These are phyloP conservation scores for Xylariaceae sp. DNA, from an alignment of 2,329 filamentous ascomycete species.

Conservation along the genomic window DNA sequence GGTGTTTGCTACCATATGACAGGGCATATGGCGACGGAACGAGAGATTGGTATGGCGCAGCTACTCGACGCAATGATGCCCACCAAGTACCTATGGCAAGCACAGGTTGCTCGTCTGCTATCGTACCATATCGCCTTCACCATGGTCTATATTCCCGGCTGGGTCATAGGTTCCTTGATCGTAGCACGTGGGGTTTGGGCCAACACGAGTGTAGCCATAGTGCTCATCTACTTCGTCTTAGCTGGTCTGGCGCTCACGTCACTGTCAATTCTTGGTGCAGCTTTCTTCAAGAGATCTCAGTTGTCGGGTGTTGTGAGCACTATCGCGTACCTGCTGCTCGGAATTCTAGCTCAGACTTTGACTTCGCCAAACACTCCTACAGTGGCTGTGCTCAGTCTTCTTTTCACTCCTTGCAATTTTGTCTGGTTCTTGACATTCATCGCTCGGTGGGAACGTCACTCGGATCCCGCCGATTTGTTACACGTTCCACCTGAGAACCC, in stretches of 20 bases:
- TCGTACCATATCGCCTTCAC: slow-evolving; percentile 79
- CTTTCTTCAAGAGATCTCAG: slow-evolving; percentile 83
- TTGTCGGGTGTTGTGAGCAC: slow-evolving; percentile 78
- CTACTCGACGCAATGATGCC: slow-evolving; percentile 91
- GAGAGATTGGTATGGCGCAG: slow-evolving; percentile 83
- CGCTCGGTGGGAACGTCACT: slow-evolving; percentile 68
- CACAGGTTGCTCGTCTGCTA: slow-evolving; percentile 71
- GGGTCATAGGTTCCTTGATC: slow-evolving; percentile 71
- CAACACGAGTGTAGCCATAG: slow-evolving; percentile 58
- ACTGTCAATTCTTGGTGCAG: slow-evolving; percentile 74
- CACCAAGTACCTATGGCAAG: slow-evolving; percentile 67
- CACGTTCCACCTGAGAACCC: slow-evolving; percentile 58
- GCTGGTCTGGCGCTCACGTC: slow-evolving; percentile 74
- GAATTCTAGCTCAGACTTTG: slow-evolving; percentile 75
- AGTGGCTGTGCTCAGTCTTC: slow-evolving; percentile 64
- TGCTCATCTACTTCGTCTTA: slow-evolving; percentile 71
- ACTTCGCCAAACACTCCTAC: slow-evolving; percentile 57
- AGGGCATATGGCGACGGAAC: slow-evolving; percentile 78
- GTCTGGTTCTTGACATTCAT: slow-evolving; percentile 74
- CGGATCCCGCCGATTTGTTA: slow-evolving; percentile 56
- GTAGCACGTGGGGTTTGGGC: slow-evolving; percentile 60
- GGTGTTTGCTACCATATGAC: slow-evolving; percentile 84
- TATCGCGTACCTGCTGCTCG: slow-evolving; percentile 69
- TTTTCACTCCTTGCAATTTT: slow-evolving; percentile 87
- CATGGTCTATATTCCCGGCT: slow-evolving; percentile 74